Conservation (phyloP, 345 rosid species). For the Lepidium africanum region DNA sequence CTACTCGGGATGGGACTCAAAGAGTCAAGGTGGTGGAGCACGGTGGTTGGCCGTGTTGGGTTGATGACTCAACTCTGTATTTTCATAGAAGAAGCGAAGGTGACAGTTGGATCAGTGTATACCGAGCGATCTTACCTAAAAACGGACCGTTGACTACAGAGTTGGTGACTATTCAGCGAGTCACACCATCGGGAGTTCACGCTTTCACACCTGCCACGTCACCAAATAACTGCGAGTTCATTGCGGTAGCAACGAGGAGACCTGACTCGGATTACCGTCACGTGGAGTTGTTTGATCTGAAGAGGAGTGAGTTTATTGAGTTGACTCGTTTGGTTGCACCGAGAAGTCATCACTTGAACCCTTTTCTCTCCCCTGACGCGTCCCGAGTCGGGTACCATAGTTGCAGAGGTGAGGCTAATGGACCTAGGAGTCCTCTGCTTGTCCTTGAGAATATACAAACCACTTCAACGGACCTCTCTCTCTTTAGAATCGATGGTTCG, state of each 20-base stretch:
- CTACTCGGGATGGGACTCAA: conserved; percentile 63
- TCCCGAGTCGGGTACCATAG: conserved; percentile 70
- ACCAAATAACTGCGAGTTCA: conserved; percentile 61
- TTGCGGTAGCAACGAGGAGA: conserved; percentile 71
- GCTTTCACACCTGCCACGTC: conserved; percentile 92
- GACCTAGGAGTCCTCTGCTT: conserved; percentile 35
- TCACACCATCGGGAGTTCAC: conserved; percentile 79
- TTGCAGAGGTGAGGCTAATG: conserved; percentile 51
- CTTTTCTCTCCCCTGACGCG: conserved; percentile 77
- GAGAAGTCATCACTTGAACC: conserved; percentile 64
- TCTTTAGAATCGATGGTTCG: conserved; percentile 81
- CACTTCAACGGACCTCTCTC: conserved; percentile 42
- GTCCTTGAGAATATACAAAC: conserved; percentile 58
- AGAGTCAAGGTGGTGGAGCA: conserved; percentile 70
- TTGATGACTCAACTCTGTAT: conserved; percentile 60
- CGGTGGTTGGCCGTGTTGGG: conserved; percentile 95
- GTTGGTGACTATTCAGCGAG: conserved; percentile 45
- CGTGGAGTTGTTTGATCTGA: conserved; percentile 62
- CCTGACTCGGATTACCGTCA: conserved; percentile 57
- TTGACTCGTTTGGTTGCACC: conserved; percentile 68
- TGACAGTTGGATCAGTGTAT: conserved; percentile 75
- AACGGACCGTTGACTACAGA: conserved; percentile 26
- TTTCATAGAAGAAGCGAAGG: conserved; percentile 61
- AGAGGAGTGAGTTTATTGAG: conserved; percentile 45
- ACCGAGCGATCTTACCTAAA: conserved; percentile 43